phyloP scores from a whole-genome alignment of 345 rosid species.

The Brassica incana region DNA sequence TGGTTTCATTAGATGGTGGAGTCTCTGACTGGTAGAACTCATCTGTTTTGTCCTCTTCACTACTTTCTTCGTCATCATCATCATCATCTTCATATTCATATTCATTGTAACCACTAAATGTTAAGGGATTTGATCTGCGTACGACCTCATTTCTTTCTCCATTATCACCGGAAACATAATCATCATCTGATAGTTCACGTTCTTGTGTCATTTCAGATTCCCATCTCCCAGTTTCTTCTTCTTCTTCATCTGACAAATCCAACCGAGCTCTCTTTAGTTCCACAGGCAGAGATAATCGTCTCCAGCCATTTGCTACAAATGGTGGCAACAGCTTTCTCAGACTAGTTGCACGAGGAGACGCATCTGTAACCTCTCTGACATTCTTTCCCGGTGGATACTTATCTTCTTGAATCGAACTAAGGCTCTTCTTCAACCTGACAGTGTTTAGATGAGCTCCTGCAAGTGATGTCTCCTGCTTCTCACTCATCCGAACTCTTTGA shows the following conservation, averaged over 20 bases:
- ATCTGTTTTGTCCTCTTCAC: conserved; percentile 36
- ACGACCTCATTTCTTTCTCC: conserved; percentile 41
- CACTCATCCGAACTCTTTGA: conserved; percentile 24
- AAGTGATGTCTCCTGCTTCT: conserved; percentile 7
- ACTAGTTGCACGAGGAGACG: conserved; percentile 42
- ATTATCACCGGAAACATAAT: conserved; percentile 36
- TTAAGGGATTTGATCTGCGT: conserved; percentile 31
- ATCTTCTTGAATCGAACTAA: conserved; percentile 29
- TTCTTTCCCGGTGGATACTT: neutral
- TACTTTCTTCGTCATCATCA: conserved; percentile 40
- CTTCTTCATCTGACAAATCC: conserved; percentile 41
- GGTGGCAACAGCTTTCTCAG: conserved; percentile 32
- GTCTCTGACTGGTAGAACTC: conserved; percentile 41
- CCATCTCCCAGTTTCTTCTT: conserved; percentile 44
- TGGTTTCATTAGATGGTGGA: conserved; percentile 48
- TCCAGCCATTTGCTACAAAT: conserved; percentile 36
- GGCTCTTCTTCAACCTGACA: conserved; percentile 29
- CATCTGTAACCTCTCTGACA: conserved; percentile 35
- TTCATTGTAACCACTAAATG: conserved; percentile 30
- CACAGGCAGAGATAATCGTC: conserved; percentile 27
- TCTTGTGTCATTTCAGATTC: conserved; percentile 48
- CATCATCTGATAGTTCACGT: conserved; percentile 40
- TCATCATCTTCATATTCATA: conserved; percentile 35
- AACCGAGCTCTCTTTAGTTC: conserved; percentile 43
- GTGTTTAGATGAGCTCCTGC: conserved; percentile 13